Conservation (phyloP, 352 stramenopile species). For the Phytophthora syringae region DNA sequence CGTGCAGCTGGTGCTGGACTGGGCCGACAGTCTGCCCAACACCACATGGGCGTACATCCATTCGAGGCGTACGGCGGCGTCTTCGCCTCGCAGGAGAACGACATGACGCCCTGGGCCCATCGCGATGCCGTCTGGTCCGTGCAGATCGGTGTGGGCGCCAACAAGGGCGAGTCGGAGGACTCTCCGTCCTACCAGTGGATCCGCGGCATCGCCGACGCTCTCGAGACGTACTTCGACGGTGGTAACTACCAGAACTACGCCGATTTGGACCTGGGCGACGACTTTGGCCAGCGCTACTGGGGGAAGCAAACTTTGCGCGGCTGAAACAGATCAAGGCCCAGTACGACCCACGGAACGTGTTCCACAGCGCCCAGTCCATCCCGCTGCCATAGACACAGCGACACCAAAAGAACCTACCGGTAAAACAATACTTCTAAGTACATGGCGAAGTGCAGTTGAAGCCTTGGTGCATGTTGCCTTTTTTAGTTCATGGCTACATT, state of each 20-base stretch:
- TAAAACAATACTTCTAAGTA: too few species aligned
- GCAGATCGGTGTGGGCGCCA: conserved; percentile 47
- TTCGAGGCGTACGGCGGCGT: conserved; percentile 62
- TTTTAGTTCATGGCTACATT: background rate
- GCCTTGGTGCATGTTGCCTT: too few species aligned
- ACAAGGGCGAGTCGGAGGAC: conserved; percentile 45
- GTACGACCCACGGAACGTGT: conserved; percentile 60
- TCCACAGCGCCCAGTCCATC: conserved; percentile 65
- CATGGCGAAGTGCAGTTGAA: too few species aligned
- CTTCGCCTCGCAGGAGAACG: conserved; percentile 48
- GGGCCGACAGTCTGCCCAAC: conserved; percentile 41
- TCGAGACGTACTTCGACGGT: conserved; percentile 52
- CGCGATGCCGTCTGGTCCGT: conserved; percentile 57
- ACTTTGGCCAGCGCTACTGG: conserved; percentile 58
- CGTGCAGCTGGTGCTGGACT: conserved; percentile 45
- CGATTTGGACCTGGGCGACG: conserved; percentile 52
- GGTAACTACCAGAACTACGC: conserved; percentile 71
- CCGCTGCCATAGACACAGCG: conserved; percentile 35
- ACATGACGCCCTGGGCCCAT: conserved; percentile 55
- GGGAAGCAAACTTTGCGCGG: conserved; percentile 55
- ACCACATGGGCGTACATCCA: conserved; percentile 57
- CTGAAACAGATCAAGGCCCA: conserved; percentile 53
- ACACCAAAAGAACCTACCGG: background rate
- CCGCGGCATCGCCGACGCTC: conserved; percentile 36
- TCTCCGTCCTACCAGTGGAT: conserved; percentile 54